Conservation (phyloP, 352 stramenopile species). For the Globisporangium carolinianum region DNA sequence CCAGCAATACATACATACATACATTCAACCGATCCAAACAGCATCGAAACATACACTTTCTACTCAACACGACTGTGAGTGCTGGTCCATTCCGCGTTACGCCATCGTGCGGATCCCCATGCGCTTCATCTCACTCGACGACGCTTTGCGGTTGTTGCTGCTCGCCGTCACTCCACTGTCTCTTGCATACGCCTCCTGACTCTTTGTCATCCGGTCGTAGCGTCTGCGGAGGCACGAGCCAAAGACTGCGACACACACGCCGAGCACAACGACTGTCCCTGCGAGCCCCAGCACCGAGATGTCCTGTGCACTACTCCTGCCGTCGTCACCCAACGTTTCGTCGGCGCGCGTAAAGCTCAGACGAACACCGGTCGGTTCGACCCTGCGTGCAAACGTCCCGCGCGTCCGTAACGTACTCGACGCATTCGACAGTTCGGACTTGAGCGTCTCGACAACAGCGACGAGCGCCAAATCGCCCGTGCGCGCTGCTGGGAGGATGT, state of each 20-base stretch:
- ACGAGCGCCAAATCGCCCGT: constrained; percentile 58
- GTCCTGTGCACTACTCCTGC: constrained; percentile 23
- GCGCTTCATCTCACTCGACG: constrained; percentile 46
- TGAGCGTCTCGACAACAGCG: constrained; percentile 54
- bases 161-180: no score
- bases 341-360: constrained; percentile 65
- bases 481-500: constrained; percentile 52
- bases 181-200: no score
- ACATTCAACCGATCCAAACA: background rate
- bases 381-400: constrained; percentile 55
- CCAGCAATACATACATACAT: background rate
- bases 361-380: constrained; percentile 54
- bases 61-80: background rate
- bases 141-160: no score
- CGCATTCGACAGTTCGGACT: constrained; percentile 42
- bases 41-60: background rate
- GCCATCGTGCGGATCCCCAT: constrained; percentile 60
- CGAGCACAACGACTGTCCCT: constrained; percentile 51
- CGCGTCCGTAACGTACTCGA: constrained; percentile 56
- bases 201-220: constrained; percentile 7
- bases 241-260: constrained; percentile 50
- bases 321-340: constrained; percentile 45
- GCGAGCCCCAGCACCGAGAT: constrained; percentile 59
- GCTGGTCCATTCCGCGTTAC: constrained; percentile 9
- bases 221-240: constrained; percentile 49